These are phyloP conservation scores for Arthrobotrys pseudoclavata DNA, from an alignment of 2,329 filamentous ascomycete species.

Conservation along the genomic window DNA sequence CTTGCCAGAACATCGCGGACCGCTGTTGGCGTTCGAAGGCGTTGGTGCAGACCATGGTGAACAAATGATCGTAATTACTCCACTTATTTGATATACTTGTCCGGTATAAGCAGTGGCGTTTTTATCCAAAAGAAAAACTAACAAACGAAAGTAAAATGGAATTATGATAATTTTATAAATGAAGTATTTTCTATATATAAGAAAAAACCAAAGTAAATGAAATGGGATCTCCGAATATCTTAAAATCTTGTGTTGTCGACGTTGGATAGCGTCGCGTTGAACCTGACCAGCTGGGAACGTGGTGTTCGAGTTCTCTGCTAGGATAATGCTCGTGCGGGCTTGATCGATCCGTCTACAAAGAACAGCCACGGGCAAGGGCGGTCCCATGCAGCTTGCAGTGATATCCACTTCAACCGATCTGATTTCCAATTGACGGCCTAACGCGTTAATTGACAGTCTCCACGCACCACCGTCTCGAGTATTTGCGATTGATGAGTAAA, in stretches of 20 bases:
- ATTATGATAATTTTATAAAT: neutral
- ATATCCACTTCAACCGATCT: neutral
- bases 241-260: neutral
- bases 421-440: neutral
- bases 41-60: constrained; percentile 38
- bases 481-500: constrained; percentile 14
- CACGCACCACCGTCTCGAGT: constrained; percentile 25
- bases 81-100: too few species aligned
- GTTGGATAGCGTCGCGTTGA: constrained; percentile 10
- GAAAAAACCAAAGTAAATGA: too few species aligned
- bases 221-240: too few species aligned
- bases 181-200: neutral
- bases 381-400: constrained; percentile 12
- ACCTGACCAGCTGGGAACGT: neutral
- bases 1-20: constrained; percentile 32
- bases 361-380: neutral
- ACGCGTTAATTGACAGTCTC: constrained; percentile 5
- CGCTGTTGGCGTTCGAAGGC: constrained; percentile 52
- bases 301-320: neutral
- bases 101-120: too few species aligned
- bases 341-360: constrained; percentile 18
- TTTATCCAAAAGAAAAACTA: neutral
- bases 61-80: neutral
- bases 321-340: neutral
- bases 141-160: neutral